Evolutionary conservation across 2,329 filamentous ascomycete species (phyloP), one percentile per base, ranked within the genome.

Genomic region (Colletotrichum horii): DNA sequence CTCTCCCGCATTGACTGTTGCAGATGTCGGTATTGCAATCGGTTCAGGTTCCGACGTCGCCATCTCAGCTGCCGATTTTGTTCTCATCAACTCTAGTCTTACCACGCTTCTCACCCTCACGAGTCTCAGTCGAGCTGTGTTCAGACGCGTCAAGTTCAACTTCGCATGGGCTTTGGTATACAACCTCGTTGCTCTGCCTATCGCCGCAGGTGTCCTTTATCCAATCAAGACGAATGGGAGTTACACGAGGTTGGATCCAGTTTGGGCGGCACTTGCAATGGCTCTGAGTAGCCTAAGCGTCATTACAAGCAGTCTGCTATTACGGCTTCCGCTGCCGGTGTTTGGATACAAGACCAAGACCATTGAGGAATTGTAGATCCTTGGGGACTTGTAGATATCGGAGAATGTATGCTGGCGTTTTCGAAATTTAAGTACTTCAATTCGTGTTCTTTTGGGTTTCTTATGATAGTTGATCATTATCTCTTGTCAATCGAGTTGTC

Each of bases 251-350:
- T 85, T 96, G 56, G 93, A 95, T 82, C 94, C 94, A 0, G 94
- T 94, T 2, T 98, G 96, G 96, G 96, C 96, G 6, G 94, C 93
- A 78, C 85, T 98, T 82, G 96, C 96, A 1, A 98, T 98, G 96
- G 96, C 96, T 30, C 84, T 96, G 83, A 98, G 96, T 84, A 96
- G 94, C 83, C 93, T 98, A 78, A 97, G 94, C 81, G 96, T 98
- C 62, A 94, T 98, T 64, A 85, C 91, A 81, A 98, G 95, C 83
- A 96, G 94, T 85, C 84, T 98, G 80, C 88, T 92, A 64, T 84
- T 98, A 85, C 91, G 93, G 81, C 43, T 52, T 22, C 43, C 43
- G n/a, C 43, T 52, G 7, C n/a, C 43, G 11, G 11, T 52, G 14
- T n/a, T 52, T 52, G 43, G 43, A 8, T 52, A 14, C 6, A 52